These are phyloP conservation scores for Amphirosellinia nigrospora DNA, from an alignment of 495 filamentous ascomycete species.

Conservation along the genomic window DNA sequence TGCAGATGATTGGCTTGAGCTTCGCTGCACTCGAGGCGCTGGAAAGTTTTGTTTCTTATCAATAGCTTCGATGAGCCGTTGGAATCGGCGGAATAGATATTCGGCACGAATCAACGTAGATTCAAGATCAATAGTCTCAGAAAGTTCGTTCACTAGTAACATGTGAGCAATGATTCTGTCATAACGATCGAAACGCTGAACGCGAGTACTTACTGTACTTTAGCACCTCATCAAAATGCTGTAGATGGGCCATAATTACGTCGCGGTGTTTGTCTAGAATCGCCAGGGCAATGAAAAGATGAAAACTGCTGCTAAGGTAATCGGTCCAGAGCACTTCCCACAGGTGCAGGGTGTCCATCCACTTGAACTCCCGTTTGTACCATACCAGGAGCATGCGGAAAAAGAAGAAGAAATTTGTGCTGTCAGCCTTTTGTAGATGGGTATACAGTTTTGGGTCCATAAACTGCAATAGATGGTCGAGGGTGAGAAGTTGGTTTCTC, in stretches of 20 bases:
- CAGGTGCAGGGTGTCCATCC: constrained; percentile 81
- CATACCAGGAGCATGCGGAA: constrained; percentile 98
- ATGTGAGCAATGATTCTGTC: constrained; percentile 25
- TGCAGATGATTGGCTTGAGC: constrained; percentile 1
- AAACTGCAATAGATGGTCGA: constrained; percentile 92
- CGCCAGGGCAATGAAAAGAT: constrained; percentile 90
- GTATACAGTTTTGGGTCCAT: constrained; percentile 95
- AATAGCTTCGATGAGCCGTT: constrained; percentile 82
- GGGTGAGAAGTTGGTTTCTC: constrained; percentile 84
- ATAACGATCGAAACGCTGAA: constrained; percentile 2
- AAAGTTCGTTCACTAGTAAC: constrained; percentile 84
- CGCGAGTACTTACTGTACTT: constrained; percentile 77
- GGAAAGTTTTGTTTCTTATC: constrained; percentile 87
- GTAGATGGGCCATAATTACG: constrained; percentile 93
- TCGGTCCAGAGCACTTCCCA: constrained; percentile 98
- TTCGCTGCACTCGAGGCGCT: constrained; percentile 52
- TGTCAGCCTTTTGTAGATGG: constrained; percentile 87
- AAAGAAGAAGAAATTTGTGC: constrained; percentile 99
- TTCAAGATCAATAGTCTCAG: constrained; percentile 86
- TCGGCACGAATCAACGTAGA: constrained; percentile 87
- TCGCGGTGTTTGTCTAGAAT: constrained; percentile 94
- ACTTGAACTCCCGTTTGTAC: constrained; percentile 97
- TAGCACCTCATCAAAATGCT: constrained; percentile 94
- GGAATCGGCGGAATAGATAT: constrained; percentile 84
- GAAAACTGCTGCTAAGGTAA: constrained; percentile 84